phyloP scores from a whole-genome alignment of 345 rosid genomes.

The Eucalyptus shirleyi region DNA sequence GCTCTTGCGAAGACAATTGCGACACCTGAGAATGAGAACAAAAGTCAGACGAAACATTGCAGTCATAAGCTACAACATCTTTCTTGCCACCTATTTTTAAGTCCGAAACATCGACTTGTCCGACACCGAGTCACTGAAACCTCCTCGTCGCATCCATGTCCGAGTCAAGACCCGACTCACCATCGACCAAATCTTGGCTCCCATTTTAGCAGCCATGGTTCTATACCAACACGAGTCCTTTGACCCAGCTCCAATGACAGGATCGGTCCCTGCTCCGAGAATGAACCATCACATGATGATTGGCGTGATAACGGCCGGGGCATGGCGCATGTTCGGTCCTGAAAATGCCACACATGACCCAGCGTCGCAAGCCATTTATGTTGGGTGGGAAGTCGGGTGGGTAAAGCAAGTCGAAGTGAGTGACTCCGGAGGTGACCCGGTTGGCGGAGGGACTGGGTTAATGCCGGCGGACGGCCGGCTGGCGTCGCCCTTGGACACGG shows the following conservation, averaged over 20 bases:
- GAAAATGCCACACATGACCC: background rate
- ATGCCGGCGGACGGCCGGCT: background rate
- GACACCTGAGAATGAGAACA: background rate
- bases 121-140: background rate
- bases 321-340: background rate
- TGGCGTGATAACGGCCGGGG: fast-evolving
- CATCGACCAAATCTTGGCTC: background rate
- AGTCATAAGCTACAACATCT: background rate
- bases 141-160: background rate
- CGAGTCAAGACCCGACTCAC: background rate
- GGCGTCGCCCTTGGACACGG: background rate
- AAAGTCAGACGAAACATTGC: background rate
- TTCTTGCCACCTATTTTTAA: background rate
- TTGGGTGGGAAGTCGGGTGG: background rate
- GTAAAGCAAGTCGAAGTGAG: background rate
- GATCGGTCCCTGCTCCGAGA: background rate
- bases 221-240: background rate
- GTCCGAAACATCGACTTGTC: background rate
- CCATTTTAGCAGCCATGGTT: background rate
- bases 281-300: background rate
- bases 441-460: background rate
- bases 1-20: background rate
- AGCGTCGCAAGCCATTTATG: background rate
- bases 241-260: background rate
- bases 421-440: background rate